Percentiles rank a stretch among this genome's conserved stretches.
These are phyloP conservation scores for Cyclotella sp. DNA, from an alignment of 108 stramenopile species.

Conservation along the genomic window DNA sequence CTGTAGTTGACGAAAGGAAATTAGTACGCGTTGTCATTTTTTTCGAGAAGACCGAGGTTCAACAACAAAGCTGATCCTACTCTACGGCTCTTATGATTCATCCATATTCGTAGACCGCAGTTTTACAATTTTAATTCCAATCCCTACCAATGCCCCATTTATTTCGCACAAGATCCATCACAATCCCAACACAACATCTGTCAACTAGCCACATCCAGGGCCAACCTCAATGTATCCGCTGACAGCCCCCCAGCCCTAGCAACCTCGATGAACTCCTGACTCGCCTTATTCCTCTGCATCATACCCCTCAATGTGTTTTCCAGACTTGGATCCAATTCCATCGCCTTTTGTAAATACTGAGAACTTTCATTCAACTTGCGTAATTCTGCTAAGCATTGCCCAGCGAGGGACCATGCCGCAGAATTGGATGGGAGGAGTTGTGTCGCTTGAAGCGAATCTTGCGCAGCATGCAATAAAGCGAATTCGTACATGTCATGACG, in stretches of 20 bases:
- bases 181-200: neutral
- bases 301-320: slow-evolving; percentile 44
- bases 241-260: slow-evolving; percentile 69
- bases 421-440: slow-evolving; percentile 66
- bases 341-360: slow-evolving; percentile 70
- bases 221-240: slow-evolving; percentile 74
- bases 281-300: slow-evolving; percentile 57
- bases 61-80: no score
- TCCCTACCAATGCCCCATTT: no score
- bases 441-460: slow-evolving; percentile 74
- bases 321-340: slow-evolving; percentile 64
- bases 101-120: no score
- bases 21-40: no score
- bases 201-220: slow-evolving; percentile 68
- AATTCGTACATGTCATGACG: slow-evolving; percentile 86
- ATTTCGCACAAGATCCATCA: neutral
- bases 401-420: slow-evolving; percentile 68
- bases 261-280: slow-evolving; percentile 67
- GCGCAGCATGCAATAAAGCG: slow-evolving; percentile 73
- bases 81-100: no score
- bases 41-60: no score
- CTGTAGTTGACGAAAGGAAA: no score
- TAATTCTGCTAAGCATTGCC: slow-evolving; percentile 69
- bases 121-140: no score
- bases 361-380: slow-evolving; percentile 74